phyloP scores from a whole-genome alignment of 257 asterid genomes.

The Rauvolfia tetraphylla region DNA sequence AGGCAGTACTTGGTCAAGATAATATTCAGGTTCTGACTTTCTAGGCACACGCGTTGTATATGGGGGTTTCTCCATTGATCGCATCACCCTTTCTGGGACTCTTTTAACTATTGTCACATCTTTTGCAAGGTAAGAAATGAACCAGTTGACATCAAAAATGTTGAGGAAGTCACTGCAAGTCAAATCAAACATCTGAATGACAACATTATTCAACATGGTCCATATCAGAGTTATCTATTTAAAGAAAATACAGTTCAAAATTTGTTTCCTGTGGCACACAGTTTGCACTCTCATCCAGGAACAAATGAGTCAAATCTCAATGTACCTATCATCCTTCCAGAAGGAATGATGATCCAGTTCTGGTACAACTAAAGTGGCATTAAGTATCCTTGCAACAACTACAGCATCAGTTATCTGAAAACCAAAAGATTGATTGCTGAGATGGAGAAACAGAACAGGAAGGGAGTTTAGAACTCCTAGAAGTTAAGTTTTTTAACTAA shows the following conservation, averaged over 20 bases:
- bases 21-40: slow-evolving; percentile 94
- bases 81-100: slow-evolving; percentile 95
- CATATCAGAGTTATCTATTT: not conserved
- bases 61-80: slow-evolving; percentile 98
- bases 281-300: not conserved
- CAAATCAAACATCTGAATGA: slow-evolving; percentile 22
- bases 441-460: slow-evolving; percentile 14
- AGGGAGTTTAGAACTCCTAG: slow-evolving; percentile 13
- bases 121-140: slow-evolving; percentile 86
- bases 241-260: not conserved
- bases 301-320: slow-evolving; percentile 18
- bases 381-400: slow-evolving; percentile 90
- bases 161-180: slow-evolving; percentile 81
- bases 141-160: slow-evolving; percentile 93
- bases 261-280: not conserved
- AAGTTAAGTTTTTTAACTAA: slow-evolving; percentile 6
- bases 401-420: slow-evolving; percentile 97
- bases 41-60: slow-evolving; percentile 99
- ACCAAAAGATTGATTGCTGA: slow-evolving; percentile 22
- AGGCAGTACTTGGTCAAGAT: slow-evolving; percentile 93
- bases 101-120: slow-evolving; percentile 82
- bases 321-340: slow-evolving; percentile 98
- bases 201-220: slow-evolving; percentile 1
- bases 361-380: slow-evolving; percentile 94
- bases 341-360: slow-evolving; percentile 92